These are phyloP conservation scores for Trifolium repens DNA, from an alignment of 306 rosid genomes.

Conservation along the genomic window DNA sequence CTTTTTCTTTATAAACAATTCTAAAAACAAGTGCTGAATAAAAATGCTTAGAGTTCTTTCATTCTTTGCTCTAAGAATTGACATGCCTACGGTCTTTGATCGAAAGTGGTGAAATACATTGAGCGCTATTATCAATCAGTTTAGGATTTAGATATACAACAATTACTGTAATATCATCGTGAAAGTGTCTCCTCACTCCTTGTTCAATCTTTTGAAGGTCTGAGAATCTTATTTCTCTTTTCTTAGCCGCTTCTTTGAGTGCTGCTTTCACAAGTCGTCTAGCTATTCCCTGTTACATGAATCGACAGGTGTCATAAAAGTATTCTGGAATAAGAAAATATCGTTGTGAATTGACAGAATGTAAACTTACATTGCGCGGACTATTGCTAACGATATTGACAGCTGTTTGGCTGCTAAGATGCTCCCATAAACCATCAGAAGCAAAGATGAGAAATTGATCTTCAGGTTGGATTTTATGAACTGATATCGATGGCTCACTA, in stretches of 20 bases:
- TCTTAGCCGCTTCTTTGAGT: constrained; percentile 80
- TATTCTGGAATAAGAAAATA: not conserved
- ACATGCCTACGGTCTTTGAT: constrained; percentile 61
- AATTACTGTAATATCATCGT: constrained; percentile 75
- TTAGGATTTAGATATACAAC: constrained; percentile 69
- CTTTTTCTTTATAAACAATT: constrained; percentile 36
- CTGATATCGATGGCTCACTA: constrained; percentile 66
- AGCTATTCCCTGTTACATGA: constrained; percentile 66
- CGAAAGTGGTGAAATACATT: constrained; percentile 56
- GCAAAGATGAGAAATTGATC: constrained; percentile 83
- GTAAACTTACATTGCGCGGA: constrained; percentile 62
- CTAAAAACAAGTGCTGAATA: constrained; percentile 5
- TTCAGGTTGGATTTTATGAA: constrained; percentile 59
- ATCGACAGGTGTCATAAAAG: not conserved
- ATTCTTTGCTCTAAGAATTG: constrained; percentile 42
- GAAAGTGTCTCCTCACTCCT: constrained; percentile 88
- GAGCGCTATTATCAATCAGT: constrained; percentile 47
- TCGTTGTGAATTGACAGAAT: not conserved
- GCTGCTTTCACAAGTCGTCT: constrained; percentile 65
- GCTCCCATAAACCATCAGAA: constrained; percentile 95
- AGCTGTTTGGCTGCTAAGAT: constrained; percentile 77
- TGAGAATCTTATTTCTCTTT: constrained; percentile 74
- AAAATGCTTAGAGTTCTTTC: not conserved
- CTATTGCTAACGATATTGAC: constrained; percentile 66
- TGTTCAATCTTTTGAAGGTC: constrained; percentile 72